Base-by-base conservation (phyloP, 1,284 basidiomycete genomes). In the Bondarzewia mesenterica region DNA sequence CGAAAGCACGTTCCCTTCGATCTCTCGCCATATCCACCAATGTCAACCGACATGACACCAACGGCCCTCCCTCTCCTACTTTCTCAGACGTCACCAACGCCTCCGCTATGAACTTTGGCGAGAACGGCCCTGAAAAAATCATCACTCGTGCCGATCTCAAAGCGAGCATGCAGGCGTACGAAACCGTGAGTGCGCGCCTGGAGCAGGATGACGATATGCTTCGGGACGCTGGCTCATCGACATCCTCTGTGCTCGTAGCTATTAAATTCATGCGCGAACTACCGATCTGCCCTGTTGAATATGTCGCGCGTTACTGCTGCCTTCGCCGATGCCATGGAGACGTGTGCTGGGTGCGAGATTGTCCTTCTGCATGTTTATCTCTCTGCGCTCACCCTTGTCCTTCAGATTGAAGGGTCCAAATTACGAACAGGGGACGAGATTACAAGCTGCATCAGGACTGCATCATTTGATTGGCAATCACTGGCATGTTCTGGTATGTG, bases 391-490 rank as follows among this genome's bases (percentile, higher is more conserved):
- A 27, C 21, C 22, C 14, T 14, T 42, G 18, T 35, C 32, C 8
- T 32, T 41, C 12, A 88, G 85, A 50, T 67, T 89, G 58, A 89
- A 93, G 68, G 80, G 91, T 51, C 77, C 89, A 43, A 70, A 83
- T 56, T 82, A 93, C 65, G 80, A 93, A 65, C 68, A 88, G 42
- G 75, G 90, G 54, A 77, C 85, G 52, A 71, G 87, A 53, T 66
- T 90, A 42, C 82, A 93, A 60, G 89, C 88, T 27, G 82, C 88
- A n/a, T 83, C 87, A 15, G 93, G 93, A 2, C 70, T 96, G 45
- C 92, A 96, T 64, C 90, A 93, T 65, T 78, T 97, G 55, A 86
- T 95, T 60, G 85, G 87, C 48, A 95, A 95, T 65, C 91, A 95
- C 59, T 92, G 89, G 75, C 90, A 93, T 63, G 80, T 96, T 47